phyloP scores from a whole-genome alignment of 495 filamentous ascomycete species.

The Jackrogersella minutella region DNA sequence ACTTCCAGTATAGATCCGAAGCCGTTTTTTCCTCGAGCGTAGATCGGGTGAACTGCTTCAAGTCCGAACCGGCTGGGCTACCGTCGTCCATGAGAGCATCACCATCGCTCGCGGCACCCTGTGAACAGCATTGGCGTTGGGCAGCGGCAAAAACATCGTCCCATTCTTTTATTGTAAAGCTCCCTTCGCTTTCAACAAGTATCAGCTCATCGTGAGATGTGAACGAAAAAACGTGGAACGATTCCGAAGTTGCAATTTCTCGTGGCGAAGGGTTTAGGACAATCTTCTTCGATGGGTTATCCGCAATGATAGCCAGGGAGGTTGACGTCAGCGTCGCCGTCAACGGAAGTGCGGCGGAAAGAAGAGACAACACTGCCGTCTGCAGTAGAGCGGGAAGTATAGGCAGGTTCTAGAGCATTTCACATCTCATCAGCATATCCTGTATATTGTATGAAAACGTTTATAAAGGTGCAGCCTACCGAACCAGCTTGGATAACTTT shows the following conservation, averaged over 20 bases:
- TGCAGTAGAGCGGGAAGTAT: slow-evolving; percentile 80
- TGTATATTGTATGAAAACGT: not conserved
- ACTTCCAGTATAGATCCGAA: slow-evolving; percentile 69
- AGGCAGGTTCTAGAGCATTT: slow-evolving; percentile 67
- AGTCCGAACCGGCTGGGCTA: slow-evolving; percentile 47
- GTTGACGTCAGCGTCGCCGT: slow-evolving; percentile 72
- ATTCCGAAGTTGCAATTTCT: slow-evolving; percentile 65
- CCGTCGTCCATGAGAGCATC: slow-evolving; percentile 54
- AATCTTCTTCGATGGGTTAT: slow-evolving; percentile 54
- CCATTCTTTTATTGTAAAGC: slow-evolving; percentile 80
- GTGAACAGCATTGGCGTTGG: slow-evolving; percentile 66
- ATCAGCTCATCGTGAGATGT: slow-evolving; percentile 77
- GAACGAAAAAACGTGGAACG: slow-evolving; percentile 80
- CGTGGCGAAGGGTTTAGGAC: slow-evolving; percentile 63
- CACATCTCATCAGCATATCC: slow-evolving; percentile 30
- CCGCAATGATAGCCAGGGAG: slow-evolving; percentile 64
- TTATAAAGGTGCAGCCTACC: slow-evolving; percentile 45
- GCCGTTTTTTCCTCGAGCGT: slow-evolving; percentile 66
- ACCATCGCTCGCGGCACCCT: slow-evolving; percentile 51
- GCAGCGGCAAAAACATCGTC: slow-evolving; percentile 72
- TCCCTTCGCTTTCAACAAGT: slow-evolving; percentile 81
- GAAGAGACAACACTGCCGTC: slow-evolving; percentile 73
- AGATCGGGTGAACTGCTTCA: slow-evolving; percentile 70
- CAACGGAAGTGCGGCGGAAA: slow-evolving; percentile 79
- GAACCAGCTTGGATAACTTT: slow-evolving; percentile 59